Evolutionary conservation across 2,329 filamentous ascomycete genomes (phyloP), one percentile per base, ranked within the genome.

Genomic region (Magnaporthiopsis incrustans): DNA sequence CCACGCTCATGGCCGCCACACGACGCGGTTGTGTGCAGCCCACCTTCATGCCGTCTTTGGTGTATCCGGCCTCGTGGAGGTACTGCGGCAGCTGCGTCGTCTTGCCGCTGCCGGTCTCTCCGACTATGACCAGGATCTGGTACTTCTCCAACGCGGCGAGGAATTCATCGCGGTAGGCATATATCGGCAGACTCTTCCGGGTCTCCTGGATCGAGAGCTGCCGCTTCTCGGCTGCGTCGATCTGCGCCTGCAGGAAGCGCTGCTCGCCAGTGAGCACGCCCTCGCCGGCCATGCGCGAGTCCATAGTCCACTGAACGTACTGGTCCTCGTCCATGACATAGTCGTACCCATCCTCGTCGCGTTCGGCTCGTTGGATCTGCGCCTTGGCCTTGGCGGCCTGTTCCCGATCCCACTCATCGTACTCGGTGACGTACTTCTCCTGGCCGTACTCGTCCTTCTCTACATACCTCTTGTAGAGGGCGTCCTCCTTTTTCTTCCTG

Each of bases 1-100:
- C 94, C 26, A 98, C 94, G 71, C 90, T 95, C 94, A 98, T 98
- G 35, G 95, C 95, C 4, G 95, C 95, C 14, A 99, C 95, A 80
- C 95, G 87, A 69, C 95, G 88, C 5, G 95, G 95, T 69, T 99
- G 95, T 0, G 95, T 99, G 71, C 93, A 97, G 5, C 91, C 94
- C 14, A 99, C 85, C 74, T 94, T 97, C 76, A 90, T 81, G 7
- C 90, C 92, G 27, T 85, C 83, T 72, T 94, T 92, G 2, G 92
- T 96, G 70, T 90, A 96, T 1, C 93, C 93, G 0, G 91, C 91
- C 74, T 98, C 94, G 70, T 96, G 89, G 0, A 98, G 82, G 73
- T 96, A 99, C 71, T 98, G 95, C 0, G 94, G 92, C 22, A 98
- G 79, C 73, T 99, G 95, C 0, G 95, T 99, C 0, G 94, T 97